Conservation (phyloP, 768 basidiomycete species). For the Lyophyllum atratum region DNA sequence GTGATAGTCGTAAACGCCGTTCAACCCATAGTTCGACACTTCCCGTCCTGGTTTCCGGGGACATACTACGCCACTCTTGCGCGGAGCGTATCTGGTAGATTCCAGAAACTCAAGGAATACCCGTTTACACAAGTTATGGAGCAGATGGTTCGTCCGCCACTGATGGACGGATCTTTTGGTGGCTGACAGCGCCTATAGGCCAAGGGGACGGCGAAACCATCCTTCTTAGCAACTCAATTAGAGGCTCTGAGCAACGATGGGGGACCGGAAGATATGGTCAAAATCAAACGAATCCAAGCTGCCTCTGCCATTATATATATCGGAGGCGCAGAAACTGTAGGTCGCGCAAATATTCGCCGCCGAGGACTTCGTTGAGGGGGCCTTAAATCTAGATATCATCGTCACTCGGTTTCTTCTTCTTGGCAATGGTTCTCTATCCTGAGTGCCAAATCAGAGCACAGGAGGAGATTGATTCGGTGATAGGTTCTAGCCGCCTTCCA, state of each 20-base stretch:
- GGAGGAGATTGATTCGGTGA: constrained; percentile 24
- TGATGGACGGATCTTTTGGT: too few relatives aligned
- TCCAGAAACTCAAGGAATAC: constrained; percentile 1
- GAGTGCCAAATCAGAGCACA: constrained; percentile 29
- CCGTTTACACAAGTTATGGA: constrained; percentile 16
- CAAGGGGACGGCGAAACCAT: too few relatives aligned
- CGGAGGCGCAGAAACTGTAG: too few relatives aligned
- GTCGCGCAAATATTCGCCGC: too few relatives aligned
- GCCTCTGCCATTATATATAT: too few relatives aligned
- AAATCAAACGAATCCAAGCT: too few relatives aligned
- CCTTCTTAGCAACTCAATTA: too few relatives aligned
- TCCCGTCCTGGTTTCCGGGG: constrained; percentile 34
- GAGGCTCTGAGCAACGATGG: too few relatives aligned
- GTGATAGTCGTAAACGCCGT: too few relatives aligned
- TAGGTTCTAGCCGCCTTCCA: constrained; percentile 11
- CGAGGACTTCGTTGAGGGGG: too few relatives aligned
- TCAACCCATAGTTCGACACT: constrained; percentile 23
- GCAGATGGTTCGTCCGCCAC: constrained; percentile 29
- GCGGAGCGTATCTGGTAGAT: constrained; percentile 9
- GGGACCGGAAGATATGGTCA: too few relatives aligned
- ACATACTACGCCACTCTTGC: constrained; percentile 21
- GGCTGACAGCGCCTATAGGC: too few relatives aligned
- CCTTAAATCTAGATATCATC: constrained; percentile 18
- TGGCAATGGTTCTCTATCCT: constrained; percentile 17
- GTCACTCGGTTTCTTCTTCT: not conserved